Percentiles rank a stretch among this genome's conserved stretches.
Conservation (phyloP, 257 asterid genomes). For the Schizonepeta tenuifolia region DNA sequence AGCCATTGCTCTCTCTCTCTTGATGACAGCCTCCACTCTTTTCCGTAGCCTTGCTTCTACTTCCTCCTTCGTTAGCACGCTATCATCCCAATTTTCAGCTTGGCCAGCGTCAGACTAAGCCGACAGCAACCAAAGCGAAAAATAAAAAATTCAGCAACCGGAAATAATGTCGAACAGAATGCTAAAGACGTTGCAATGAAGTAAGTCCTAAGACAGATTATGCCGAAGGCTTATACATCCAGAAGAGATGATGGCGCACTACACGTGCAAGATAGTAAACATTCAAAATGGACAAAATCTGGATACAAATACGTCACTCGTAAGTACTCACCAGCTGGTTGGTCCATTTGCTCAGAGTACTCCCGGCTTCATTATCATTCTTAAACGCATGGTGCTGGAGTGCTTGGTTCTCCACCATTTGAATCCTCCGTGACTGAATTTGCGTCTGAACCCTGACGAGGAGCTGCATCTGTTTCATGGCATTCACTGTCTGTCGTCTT, state of each 20-base stretch:
- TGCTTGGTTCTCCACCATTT: conserved; percentile 78
- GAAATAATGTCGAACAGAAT: conserved; percentile 4
- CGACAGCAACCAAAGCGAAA: no score
- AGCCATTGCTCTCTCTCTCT: conserved; percentile 93
- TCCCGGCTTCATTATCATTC: conserved; percentile 72
- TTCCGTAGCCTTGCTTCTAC: conserved; percentile 63
- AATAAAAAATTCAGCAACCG: no score
- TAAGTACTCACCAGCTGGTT: conserved; percentile 53
- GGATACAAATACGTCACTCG: background rate
- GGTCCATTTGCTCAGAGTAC: conserved; percentile 80
- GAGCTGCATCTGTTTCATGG: conserved; percentile 98
- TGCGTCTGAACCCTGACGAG: conserved; percentile 87
- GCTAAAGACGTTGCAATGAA: conserved; percentile 5
- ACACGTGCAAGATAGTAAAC: background rate
- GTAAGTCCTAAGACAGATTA: no score
- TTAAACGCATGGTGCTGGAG: conserved; percentile 49
- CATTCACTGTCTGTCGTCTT: conserved; percentile 77
- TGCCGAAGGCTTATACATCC: background rate
- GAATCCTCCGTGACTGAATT: conserved; percentile 89
- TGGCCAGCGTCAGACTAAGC: conserved; percentile 67
- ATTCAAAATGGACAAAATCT: background rate
- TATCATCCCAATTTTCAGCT: conserved; percentile 82
- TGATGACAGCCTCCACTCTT: conserved; percentile 86
- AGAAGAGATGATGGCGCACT: background rate
- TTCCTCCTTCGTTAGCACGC: conserved; percentile 81